phyloP scores from a whole-genome alignment of 192 early-diverging fungal species.

The Irineochytrium annulatum region DNA sequence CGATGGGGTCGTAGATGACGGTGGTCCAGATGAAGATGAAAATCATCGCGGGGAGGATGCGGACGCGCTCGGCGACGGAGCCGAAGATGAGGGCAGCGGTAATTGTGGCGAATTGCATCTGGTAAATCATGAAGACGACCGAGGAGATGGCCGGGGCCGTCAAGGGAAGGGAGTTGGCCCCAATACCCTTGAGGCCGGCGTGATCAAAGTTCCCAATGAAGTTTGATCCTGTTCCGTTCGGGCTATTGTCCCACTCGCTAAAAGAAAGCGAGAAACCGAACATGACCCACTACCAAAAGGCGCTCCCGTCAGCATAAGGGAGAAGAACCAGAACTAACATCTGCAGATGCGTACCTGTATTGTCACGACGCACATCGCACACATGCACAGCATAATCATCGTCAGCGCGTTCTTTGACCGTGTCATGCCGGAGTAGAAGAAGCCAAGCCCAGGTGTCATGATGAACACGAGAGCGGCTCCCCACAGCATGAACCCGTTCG shows the following conservation, averaged over 20 bases:
- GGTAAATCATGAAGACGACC: slow-evolving; percentile 73
- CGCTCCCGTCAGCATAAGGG: too few relatives aligned
- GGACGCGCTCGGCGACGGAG: slow-evolving; percentile 80
- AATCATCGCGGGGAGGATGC: slow-evolving; percentile 74
- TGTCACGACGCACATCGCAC: slow-evolving; percentile 76
- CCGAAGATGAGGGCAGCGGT: slow-evolving; percentile 86
- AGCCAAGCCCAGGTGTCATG: slow-evolving; percentile 92
- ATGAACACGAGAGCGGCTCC: slow-evolving; percentile 81
- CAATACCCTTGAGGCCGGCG: slow-evolving; percentile 65
- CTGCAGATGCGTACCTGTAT: slow-evolving; percentile 75
- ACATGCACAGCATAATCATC: slow-evolving; percentile 70
- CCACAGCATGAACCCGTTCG: slow-evolving; percentile 55
- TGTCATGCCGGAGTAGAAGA: slow-evolving; percentile 95
- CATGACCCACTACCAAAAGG: slow-evolving; percentile 85
- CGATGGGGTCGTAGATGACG: slow-evolving; percentile 82
- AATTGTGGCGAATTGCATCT: slow-evolving; percentile 87
- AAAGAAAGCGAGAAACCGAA: slow-evolving; percentile 82
- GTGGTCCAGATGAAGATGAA: slow-evolving; percentile 80
- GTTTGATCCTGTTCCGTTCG: slow-evolving; percentile 11
- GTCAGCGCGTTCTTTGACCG: slow-evolving; percentile 90
- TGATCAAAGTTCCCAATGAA: slow-evolving; percentile 82
- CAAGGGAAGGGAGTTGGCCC: slow-evolving; percentile 35
- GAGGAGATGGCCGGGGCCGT: slow-evolving; percentile 68
- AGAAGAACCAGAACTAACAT: too few relatives aligned
- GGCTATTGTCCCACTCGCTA: slow-evolving; percentile 34